Evolutionary conservation across 176 grass and related monocot genomes (phyloP).

Genomic region (Aegilops umbellulata): DNA sequence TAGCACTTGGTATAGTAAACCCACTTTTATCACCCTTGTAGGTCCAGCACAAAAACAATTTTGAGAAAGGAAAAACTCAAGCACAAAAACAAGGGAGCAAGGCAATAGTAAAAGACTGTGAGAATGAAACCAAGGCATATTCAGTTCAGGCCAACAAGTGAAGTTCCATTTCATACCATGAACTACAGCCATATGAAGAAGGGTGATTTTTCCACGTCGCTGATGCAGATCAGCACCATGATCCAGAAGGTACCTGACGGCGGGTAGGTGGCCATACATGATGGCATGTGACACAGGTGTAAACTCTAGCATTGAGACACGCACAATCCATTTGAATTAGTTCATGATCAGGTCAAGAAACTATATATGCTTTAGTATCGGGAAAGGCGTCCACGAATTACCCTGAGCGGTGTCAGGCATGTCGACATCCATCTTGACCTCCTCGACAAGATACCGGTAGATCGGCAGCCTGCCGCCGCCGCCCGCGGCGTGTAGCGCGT

Average conservation of each 20-base stretch:
- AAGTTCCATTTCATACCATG: background rate
- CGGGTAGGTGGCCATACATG: background rate
- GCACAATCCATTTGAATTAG: background rate
- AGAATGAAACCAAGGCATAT: background rate
- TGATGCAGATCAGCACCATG: slow-evolving; percentile 25
- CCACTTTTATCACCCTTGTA: background rate
- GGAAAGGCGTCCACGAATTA: background rate
- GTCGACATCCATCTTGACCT: slow-evolving; percentile 7
- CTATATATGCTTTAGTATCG: too few species aligned
- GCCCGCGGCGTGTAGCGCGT: background rate
- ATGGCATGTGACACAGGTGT: background rate
- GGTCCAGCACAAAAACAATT: background rate
- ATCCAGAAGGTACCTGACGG: slow-evolving; percentile 17
- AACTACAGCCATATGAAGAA: slow-evolving; percentile 10
- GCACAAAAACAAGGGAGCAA: background rate
- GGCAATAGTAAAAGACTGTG: background rate
- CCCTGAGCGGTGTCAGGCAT: background rate
- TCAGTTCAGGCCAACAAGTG: background rate
- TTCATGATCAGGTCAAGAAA: too few species aligned
- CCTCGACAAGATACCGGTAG: background rate
- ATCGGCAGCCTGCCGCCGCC: background rate
- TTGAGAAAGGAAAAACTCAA: background rate
- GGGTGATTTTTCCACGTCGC: background rate
- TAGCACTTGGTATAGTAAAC: background rate
- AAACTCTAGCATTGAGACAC: background rate